Evolutionary conservation across 2,329 filamentous ascomycete species (phyloP).

Genomic region (Fusarium compactum): DNA sequence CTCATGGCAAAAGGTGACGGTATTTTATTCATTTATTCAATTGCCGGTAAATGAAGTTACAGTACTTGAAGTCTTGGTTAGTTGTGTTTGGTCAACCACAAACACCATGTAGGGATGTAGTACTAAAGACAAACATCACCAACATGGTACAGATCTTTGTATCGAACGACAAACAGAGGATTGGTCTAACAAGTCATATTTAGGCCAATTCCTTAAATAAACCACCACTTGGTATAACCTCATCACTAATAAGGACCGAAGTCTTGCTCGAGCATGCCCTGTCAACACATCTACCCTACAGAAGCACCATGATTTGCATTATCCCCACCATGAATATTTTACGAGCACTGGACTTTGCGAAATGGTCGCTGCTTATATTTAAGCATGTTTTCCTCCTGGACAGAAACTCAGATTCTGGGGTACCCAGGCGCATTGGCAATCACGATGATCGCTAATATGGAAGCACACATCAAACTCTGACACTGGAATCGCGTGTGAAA

Average conservation of each 20-base stretch:
- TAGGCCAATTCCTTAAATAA: not conserved
- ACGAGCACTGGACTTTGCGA: not conserved
- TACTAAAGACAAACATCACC: not conserved
- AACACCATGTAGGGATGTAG: not conserved
- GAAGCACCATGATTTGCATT: not conserved
- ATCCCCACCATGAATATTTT: too few relatives aligned
- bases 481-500: not conserved
- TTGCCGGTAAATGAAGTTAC: not conserved
- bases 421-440: too few relatives aligned
- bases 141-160: not conserved
- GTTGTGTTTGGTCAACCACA: not conserved
- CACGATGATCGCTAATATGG: not conserved
- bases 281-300: not conserved
- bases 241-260: not conserved
- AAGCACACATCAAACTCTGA: not conserved
- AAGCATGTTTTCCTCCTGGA: not conserved
- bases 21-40: not conserved
- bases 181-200: too few relatives aligned
- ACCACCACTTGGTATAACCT: not conserved
- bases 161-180: not conserved
- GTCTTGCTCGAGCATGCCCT: not conserved
- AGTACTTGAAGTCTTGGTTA: accelerated
- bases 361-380: not conserved
- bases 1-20: not conserved
- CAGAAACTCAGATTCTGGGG: too few relatives aligned